Conservation (phyloP, 495 filamentous ascomycete species). For the Pseudomonodictys pantanalensis region DNA sequence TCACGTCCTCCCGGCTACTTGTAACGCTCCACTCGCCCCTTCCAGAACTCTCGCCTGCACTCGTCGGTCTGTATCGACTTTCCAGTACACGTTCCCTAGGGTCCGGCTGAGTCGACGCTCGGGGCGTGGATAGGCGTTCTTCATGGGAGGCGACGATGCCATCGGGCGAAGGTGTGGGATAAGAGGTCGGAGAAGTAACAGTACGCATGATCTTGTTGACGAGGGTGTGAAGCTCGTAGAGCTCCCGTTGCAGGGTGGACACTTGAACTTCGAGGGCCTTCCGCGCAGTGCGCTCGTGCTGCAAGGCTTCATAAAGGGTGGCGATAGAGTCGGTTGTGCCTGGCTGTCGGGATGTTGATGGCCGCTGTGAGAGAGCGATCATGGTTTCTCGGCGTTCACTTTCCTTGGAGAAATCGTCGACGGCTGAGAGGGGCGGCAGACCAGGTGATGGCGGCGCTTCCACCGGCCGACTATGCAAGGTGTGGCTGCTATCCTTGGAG, state of each 20-base stretch:
- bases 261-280: slow-evolving; percentile 28
- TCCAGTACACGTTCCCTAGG: neutral
- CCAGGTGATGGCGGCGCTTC: slow-evolving; percentile 11
- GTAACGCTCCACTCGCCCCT: neutral
- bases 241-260: slow-evolving; percentile 19
- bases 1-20: slow-evolving; percentile 23
- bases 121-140: slow-evolving; percentile 21
- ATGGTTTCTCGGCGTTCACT: neutral
- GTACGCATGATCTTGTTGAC: slow-evolving; percentile 17
- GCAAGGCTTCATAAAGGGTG: slow-evolving; percentile 6
- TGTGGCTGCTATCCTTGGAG: slow-evolving; percentile 22
- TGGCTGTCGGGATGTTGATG: slow-evolving; percentile 1
- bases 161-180: slow-evolving; percentile 30
- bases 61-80: neutral
- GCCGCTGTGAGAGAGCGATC: neutral
- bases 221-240: slow-evolving; percentile 21
- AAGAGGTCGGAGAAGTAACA: neutral
- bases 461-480: slow-evolving; percentile 4
- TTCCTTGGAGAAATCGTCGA: slow-evolving; percentile 7
- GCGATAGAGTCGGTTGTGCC: slow-evolving; percentile 13
- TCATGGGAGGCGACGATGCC: slow-evolving; percentile 18
- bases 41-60: neutral
- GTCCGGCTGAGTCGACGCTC: slow-evolving; percentile 2
- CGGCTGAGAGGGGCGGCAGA: slow-evolving; percentile 19
- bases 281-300: slow-evolving; percentile 28